Evolutionary conservation across 345 rosid genomes (phyloP), one percentile per base, ranked within the genome.

Genomic region (Raphanus sativus): DNA sequence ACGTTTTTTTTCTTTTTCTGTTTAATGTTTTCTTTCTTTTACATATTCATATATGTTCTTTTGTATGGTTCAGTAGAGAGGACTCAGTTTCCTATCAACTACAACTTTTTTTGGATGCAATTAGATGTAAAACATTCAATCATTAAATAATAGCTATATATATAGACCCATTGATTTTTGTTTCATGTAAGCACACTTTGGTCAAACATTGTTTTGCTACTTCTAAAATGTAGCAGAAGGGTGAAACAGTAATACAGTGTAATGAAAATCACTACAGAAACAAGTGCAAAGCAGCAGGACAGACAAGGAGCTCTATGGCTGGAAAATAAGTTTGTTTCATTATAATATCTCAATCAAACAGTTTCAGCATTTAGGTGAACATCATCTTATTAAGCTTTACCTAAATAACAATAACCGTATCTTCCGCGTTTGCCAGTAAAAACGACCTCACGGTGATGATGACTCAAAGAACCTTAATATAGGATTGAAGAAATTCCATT

Each of bases 361-460:
- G 50, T 30, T 3, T 69, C 21, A 33, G 17, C 34, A 56, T 56
- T 40, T 60, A 59, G 60, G 48, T 72, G 30, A 38, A 62, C 21
- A 12, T 40, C 61, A 16, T 69, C 48, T 69, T 55, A 25, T 36
- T 4, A 65, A 65, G 29, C 52, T 12, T 42, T 34, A 6, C 15
- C 48, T 34, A 63, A 36, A 56, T 28, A 36, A 4, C 11, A 13
- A 65, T 33, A 59, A 59, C 77, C 81, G 81, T 60, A 67, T 67
- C 77, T 78, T 24, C 69, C 59, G 78, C 74, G 38, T 79, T 79
- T 48, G 74, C 74, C 74, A 79, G 74, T 25, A 62, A 67, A 67
- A 73, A 67, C 6, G 60, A 69, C 55, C 70, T 40, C 25, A 40
- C 0, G 64, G 45, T 62, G 21, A 21, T 62, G 21, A 21, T 21